A percentile compares a stretch with the other conserved stretches of the same genome.
Conservation (phyloP, 2,329 filamentous ascomycete species). For the Pseudogymnoascus pannorum region DNA sequence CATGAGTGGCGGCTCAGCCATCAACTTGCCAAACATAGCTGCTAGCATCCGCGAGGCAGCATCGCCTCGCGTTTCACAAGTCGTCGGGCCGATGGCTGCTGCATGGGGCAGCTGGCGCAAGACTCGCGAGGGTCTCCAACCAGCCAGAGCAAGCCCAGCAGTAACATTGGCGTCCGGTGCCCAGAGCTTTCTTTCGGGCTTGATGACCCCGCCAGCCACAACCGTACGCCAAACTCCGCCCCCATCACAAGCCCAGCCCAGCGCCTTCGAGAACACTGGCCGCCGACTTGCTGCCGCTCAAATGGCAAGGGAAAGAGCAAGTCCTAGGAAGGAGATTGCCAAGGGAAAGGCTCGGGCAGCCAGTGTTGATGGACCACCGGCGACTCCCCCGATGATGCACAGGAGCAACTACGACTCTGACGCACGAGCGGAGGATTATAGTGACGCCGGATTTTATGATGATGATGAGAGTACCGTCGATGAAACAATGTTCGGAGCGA, state of each 20-base stretch:
- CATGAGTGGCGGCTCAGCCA: constrained; percentile 59
- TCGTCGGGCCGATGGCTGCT: constrained; percentile 70
- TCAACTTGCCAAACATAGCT: constrained; percentile 67
- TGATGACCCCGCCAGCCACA: constrained; percentile 81
- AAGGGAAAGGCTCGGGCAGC: constrained; percentile 29
- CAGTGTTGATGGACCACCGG: constrained; percentile 22
- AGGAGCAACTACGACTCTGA: constrained; percentile 53
- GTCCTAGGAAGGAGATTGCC: constrained; percentile 5
- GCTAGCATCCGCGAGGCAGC: constrained; percentile 63
- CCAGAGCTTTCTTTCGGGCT: constrained; percentile 63
- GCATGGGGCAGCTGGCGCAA: constrained; percentile 96
- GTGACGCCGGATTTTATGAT: constrained; percentile 30
- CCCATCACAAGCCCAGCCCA: constrained; percentile 41
- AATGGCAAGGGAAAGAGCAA: constrained; percentile 26
- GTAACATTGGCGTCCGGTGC: constrained; percentile 39
- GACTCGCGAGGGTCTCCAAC: constrained; percentile 35
- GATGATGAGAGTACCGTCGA: constrained; percentile 26
- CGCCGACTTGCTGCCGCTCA: constrained; percentile 49
- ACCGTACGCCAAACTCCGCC: constrained; percentile 46
- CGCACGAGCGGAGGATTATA: constrained; percentile 47
- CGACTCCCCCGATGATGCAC: constrained; percentile 55
- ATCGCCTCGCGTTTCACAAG: constrained; percentile 76
- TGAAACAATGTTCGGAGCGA: constrained; percentile 13
- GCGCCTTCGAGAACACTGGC: constrained; percentile 54
- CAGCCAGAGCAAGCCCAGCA: constrained; percentile 34